Evolutionary conservation across 495 filamentous ascomycete species (phyloP).

Genomic region (Xylaria palmicola): DNA sequence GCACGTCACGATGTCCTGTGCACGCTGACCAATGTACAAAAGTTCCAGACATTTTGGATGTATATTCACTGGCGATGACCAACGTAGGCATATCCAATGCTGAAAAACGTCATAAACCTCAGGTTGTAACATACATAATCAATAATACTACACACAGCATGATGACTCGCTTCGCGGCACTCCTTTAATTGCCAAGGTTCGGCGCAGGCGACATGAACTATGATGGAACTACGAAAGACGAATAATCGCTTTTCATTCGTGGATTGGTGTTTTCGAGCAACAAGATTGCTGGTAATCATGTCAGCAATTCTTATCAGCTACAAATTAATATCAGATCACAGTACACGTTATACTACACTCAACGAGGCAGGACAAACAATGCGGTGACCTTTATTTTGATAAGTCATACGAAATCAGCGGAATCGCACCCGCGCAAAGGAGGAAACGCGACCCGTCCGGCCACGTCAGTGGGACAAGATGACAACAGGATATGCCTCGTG

Average conservation of each 20-base stretch:
- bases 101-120: neutral
- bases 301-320: neutral
- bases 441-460: neutral
- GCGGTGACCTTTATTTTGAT: neutral
- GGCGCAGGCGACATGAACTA: neutral
- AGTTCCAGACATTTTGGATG: too few species aligned
- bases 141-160: neutral
- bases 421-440: neutral
- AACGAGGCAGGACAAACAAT: neutral
- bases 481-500: constrained; percentile 1
- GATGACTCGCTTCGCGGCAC: neutral
- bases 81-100: too few species aligned
- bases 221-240: too few species aligned
- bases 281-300: neutral
- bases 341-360: neutral
- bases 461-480: constrained; percentile 9
- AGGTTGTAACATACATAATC: neutral
- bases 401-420: neutral
- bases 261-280: neutral
- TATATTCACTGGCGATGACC: too few species aligned
- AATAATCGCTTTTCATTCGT: neutral
- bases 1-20: neutral
- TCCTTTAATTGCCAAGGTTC: neutral
- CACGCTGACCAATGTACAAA: neutral
- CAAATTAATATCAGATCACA: neutral